Base-by-base conservation (phyloP, 2,329 filamentous ascomycete species). In the Didymella pomorum region DNA sequence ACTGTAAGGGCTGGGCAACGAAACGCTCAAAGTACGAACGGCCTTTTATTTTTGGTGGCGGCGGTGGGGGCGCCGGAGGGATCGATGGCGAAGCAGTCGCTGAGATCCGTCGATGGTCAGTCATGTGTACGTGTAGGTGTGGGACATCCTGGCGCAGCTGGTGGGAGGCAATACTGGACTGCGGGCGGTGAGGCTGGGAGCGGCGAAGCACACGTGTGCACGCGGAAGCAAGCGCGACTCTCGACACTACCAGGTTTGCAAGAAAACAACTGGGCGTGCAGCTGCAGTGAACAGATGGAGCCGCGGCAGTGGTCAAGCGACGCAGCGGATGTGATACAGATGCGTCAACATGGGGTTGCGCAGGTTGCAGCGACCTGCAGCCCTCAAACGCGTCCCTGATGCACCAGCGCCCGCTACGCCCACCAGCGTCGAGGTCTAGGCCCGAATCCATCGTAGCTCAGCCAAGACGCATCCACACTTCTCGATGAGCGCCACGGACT, bases 1-100 rank as follows among this genome's bases (percentile, higher is more conserved):
- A 70, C 51, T 58, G 56, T 71, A 85, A 83, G 20, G 82, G 81
- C 69, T 84, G 83, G 47, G 82, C 82, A 56, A 86, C 81, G 63
- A 86, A 81, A 65, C 83, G 79, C 64, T 83, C 82, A 68, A 79
- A 77, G 66, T 78, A 78, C 46, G 75, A 77, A 58, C 68, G 68
- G 60, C 10, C 23, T 21, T 61, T 63, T 63, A 64, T 53, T 63
- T 71, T 76, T 48, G 71, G 69, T 16, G 72, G 74, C 45, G 76
- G 74, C 49, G 73, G 71, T 50, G 74, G 74, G 23, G 76, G 75
- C 47, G 76, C 68, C 42, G 72, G 68, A 47, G 71, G 73, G 63
- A 72, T 71, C 48, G 61, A 50, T 20, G 66, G 55, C 29, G 58
- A 52, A 51, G 62, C 61, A 52, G 54, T 54, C 31, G 63, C 61